These are phyloP conservation scores for Laburnicola sp. DNA, from an alignment of 2,329 filamentous ascomycete genomes.

Conservation along the genomic window DNA sequence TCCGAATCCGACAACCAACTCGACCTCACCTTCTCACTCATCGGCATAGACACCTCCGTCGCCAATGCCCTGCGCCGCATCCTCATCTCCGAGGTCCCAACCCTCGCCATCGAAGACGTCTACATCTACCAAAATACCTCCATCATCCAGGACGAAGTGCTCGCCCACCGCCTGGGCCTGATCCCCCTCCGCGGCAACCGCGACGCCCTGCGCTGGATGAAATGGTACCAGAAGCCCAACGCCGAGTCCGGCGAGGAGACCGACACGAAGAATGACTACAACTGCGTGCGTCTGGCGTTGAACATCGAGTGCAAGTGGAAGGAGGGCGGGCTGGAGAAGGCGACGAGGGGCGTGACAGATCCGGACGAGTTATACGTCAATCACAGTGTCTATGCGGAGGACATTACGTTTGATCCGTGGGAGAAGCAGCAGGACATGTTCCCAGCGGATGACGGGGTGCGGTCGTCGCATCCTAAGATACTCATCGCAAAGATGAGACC, in stretches of 20 bases:
- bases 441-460: slow-evolving; percentile 63
- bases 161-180: slow-evolving; percentile 85
- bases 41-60: slow-evolving; percentile 88
- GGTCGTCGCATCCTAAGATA: slow-evolving; percentile 86
- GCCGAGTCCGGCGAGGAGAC: slow-evolving; percentile 51
- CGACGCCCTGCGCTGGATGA: slow-evolving; percentile 77
- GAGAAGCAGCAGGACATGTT: slow-evolving; percentile 57
- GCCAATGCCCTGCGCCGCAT: slow-evolving; percentile 98
- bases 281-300: slow-evolving; percentile 80
- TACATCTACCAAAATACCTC: slow-evolving; percentile 97
- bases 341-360: slow-evolving; percentile 73
- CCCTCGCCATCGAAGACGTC: slow-evolving; percentile 89
- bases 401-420: slow-evolving; percentile 72
- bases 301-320: slow-evolving; percentile 81
- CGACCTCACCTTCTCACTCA: slow-evolving; percentile 84
- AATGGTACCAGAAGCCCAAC: slow-evolving; percentile 73
- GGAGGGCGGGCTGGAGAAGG: slow-evolving; percentile 58
- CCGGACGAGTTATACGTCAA: slow-evolving; percentile 83
- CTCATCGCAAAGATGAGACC: slow-evolving; percentile 92
- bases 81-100: slow-evolving; percentile 90
- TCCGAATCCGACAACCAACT: slow-evolving; percentile 59
- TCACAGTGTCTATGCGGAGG: slow-evolving; percentile 63
- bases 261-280: slow-evolving; percentile 67
- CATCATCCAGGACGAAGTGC: slow-evolving; percentile 96
- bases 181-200: slow-evolving; percentile 83